phyloP scores from a whole-genome alignment of 2,329 filamentous ascomycete species.

The Calonectria leucothoes region DNA sequence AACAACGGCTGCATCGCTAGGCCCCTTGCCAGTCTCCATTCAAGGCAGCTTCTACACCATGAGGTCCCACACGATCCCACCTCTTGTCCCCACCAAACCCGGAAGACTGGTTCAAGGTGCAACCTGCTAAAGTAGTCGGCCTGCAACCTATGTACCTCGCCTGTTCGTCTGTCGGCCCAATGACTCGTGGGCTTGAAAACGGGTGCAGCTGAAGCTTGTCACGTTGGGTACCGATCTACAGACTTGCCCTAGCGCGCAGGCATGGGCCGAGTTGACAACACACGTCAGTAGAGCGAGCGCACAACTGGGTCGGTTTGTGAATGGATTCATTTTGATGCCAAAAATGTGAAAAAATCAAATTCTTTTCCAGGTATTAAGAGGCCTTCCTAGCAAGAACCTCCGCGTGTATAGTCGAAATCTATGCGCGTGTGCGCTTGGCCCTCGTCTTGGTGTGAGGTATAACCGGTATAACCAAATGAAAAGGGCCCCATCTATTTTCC shows the following conservation, averaged over 20 bases:
- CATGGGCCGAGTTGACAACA: slow-evolving; percentile 11
- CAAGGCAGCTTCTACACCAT: slow-evolving; percentile 7
- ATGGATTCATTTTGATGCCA: background rate
- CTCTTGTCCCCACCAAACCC: slow-evolving; percentile 36
- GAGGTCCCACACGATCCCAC: slow-evolving; percentile 37
- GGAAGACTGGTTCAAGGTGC: slow-evolving; percentile 34
- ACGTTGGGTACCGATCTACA: slow-evolving; percentile 20
- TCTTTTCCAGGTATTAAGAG: slow-evolving; percentile 16
- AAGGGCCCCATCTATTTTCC: slow-evolving; percentile 42
- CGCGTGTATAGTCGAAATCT: slow-evolving; percentile 39
- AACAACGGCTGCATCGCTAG: slow-evolving; percentile 29
- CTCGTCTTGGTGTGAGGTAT: slow-evolving; percentile 17
- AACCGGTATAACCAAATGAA: slow-evolving; percentile 29
- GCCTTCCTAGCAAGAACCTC: slow-evolving; percentile 25
- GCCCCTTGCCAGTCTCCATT: slow-evolving; percentile 14
- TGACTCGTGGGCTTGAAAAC: background rate
- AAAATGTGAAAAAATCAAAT: background rate
- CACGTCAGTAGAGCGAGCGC: background rate
- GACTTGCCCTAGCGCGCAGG: background rate
- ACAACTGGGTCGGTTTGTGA: background rate
- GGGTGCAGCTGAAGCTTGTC: slow-evolving; percentile 4
- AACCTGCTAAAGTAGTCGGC: slow-evolving; percentile 36
- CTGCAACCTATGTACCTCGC: slow-evolving; percentile 31
- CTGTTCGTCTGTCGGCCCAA: slow-evolving; percentile 18
- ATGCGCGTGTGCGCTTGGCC: slow-evolving; percentile 39